Percentiles rank a stretch among this genome's conserved stretches.
These are phyloP conservation scores for Plasmopara viticola DNA, from an alignment of 352 stramenopile species.

Conservation along the genomic window DNA sequence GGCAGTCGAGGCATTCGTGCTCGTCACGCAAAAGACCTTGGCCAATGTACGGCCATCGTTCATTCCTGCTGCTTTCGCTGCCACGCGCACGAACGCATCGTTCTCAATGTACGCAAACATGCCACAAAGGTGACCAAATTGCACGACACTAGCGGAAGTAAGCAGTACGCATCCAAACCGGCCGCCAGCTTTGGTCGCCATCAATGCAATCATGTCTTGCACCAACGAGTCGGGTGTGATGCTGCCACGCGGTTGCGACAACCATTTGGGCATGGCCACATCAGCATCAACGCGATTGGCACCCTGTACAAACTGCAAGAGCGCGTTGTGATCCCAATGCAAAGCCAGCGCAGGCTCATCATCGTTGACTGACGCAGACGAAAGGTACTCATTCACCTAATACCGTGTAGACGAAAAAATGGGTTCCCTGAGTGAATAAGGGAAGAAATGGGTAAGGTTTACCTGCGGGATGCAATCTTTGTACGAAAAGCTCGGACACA, in stretches of 20 bases:
- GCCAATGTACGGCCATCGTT: constrained; percentile 21
- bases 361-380: constrained; percentile 27
- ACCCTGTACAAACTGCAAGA: constrained; percentile 27
- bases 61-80: constrained; percentile 16
- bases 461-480: constrained; percentile 31
- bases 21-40: constrained; percentile 33
- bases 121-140: constrained; percentile 38
- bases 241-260: constrained; percentile 23
- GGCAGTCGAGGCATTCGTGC: constrained; percentile 19
- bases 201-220: constrained; percentile 30
- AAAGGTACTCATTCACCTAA: constrained; percentile 37
- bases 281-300: constrained; percentile 21
- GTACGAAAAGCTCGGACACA: constrained; percentile 30
- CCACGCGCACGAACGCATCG: constrained; percentile 30
- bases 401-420: background rate
- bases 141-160: constrained; percentile 30
- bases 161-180: constrained; percentile 29
- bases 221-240: constrained; percentile 34
- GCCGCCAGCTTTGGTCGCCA: constrained; percentile 26
- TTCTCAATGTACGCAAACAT: constrained; percentile 42
- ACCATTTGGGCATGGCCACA: constrained; percentile 26
- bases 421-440: background rate
- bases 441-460: background rate
- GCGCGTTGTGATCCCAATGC: constrained; percentile 28
- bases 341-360: constrained; percentile 28